phyloP scores from a whole-genome alignment of 495 filamentous ascomycete species.

The Penicillium roqueforti region DNA sequence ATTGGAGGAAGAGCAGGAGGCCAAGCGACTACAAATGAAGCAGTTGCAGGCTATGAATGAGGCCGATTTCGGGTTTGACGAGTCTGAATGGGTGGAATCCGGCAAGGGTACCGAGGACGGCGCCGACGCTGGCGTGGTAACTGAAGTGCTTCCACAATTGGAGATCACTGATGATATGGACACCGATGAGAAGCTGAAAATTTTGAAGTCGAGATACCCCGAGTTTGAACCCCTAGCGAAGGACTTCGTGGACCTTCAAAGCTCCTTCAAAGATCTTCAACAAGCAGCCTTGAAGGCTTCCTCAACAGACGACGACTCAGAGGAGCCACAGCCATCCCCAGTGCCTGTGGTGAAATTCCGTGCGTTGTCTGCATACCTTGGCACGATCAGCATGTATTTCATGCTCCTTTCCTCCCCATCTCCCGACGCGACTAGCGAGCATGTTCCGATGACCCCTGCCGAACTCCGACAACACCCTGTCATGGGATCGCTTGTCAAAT shows the following conservation, averaged over 20 bases:
- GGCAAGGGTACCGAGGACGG: constrained; percentile 35
- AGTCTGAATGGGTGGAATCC: constrained; percentile 69
- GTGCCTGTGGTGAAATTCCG: constrained; percentile 65
- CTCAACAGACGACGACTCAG: constrained; percentile 27
- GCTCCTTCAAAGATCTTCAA: constrained; percentile 53
- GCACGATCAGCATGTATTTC: constrained; percentile 87
- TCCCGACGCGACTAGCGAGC: constrained; percentile 44
- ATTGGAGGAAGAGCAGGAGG: constrained; percentile 86
- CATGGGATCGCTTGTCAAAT: constrained; percentile 79
- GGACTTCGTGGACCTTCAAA: constrained; percentile 71
- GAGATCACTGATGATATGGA: constrained; percentile 77
- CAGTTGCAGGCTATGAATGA: constrained; percentile 79
- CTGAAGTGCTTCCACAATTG: constrained; percentile 76
- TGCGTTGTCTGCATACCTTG: constrained; percentile 78
- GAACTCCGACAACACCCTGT: constrained; percentile 82
- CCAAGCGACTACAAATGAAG: constrained; percentile 81
- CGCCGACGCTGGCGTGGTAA: constrained; percentile 56
- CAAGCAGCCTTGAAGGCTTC: constrained; percentile 51
- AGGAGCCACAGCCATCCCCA: constrained; percentile 32
- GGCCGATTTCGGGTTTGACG: constrained; percentile 88
- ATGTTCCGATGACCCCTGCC: constrained; percentile 55
- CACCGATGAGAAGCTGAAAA: constrained; percentile 66
- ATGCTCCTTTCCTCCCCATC: constrained; percentile 76
- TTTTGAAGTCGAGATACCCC: constrained; percentile 77
- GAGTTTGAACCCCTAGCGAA: constrained; percentile 84